Evolutionary conservation across 495 filamentous ascomycete species (phyloP).

Genomic region (Podospora conica): DNA sequence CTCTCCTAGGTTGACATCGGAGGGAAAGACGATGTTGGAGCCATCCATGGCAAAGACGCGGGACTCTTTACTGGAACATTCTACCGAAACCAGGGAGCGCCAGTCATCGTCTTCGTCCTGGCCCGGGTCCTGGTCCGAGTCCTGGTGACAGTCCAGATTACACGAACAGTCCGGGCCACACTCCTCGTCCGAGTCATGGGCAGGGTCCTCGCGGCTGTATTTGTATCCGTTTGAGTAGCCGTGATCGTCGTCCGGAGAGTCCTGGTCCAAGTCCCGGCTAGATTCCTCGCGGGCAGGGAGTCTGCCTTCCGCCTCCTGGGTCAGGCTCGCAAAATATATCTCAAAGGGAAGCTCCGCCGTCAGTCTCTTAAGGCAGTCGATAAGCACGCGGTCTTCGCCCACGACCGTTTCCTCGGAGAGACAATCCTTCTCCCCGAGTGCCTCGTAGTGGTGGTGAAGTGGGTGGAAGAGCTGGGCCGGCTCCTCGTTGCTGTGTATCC

Average conservation of each 20-base stretch:
- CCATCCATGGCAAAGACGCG: background rate
- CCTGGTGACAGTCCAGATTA: too few species aligned
- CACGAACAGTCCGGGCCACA: too few species aligned
- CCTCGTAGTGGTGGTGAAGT: background rate
- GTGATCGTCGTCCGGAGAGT: too few species aligned
- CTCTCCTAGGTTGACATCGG: background rate
- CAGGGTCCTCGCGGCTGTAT: too few species aligned
- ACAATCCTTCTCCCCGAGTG: background rate
- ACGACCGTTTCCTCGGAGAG: background rate
- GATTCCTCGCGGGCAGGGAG: too few species aligned
- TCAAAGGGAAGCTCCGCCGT: background rate
- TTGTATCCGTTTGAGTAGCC: too few species aligned
- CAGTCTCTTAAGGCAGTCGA: background rate
- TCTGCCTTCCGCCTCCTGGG: too few species aligned
- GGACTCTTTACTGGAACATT: background rate
- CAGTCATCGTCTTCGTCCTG: too few species aligned
- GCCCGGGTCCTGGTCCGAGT: too few species aligned
- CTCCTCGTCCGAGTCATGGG: too few species aligned
- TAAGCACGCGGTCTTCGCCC: background rate
- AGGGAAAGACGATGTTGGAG: background rate
- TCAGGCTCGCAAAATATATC: background rate
- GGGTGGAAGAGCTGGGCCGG: background rate
- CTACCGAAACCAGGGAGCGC: background rate
- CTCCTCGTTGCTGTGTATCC: background rate
- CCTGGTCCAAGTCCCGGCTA: too few species aligned